Evolutionary conservation across 768 basidiomycete species (phyloP), one percentile per base, ranked within the genome.

Genomic region (Fomitopsis pulvina): DNA sequence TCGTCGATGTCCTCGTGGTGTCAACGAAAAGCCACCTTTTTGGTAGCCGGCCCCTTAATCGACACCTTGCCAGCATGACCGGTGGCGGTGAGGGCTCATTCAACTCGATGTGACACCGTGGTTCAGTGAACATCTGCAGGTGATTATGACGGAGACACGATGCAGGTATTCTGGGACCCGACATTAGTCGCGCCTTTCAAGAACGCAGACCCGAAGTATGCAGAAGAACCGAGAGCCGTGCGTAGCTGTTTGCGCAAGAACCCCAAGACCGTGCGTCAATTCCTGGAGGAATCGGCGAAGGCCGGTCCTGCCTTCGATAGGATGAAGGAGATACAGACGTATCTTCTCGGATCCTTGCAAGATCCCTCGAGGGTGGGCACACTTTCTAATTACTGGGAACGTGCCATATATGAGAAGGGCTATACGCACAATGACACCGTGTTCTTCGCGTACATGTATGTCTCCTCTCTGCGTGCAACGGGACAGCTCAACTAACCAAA

Each of bases 101-200:
- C 18, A 44, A 20, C 29, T 46, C 5, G 14, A 5, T 18, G 2
- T 34, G 18, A 22, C 24, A 5, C 21, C 45, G 6, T 7, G 3
- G 29, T 26, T n/a, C 27, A 46, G 32, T 7, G 29, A n/a, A 18
- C n/a, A 45, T 29, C 46, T 41, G 47, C 37, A 80, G 83, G 84
- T 20, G 85, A 87, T 53, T 85, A 85, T 54, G 85, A 87, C 55
- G 85, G 85, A 1, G 85, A 85, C 52, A 80, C 74, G 16, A 76
- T 73, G 3, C 63, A 72, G 6, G 73, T 77, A 1, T 79, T 81
- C 27, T 85, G 79, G 76, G 70, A 83, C 25, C 76, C 77, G 0
- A 61, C 68, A 14, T 68, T 87, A 20, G 82, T 87, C 11, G 39
- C 63, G 3, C 45, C 56, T 1, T 89, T 89, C 62, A 60, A 52